phyloP scores from a whole-genome alignment of 1,284 basidiomycete genomes.

The Microstroma glucosiphilum region DNA sequence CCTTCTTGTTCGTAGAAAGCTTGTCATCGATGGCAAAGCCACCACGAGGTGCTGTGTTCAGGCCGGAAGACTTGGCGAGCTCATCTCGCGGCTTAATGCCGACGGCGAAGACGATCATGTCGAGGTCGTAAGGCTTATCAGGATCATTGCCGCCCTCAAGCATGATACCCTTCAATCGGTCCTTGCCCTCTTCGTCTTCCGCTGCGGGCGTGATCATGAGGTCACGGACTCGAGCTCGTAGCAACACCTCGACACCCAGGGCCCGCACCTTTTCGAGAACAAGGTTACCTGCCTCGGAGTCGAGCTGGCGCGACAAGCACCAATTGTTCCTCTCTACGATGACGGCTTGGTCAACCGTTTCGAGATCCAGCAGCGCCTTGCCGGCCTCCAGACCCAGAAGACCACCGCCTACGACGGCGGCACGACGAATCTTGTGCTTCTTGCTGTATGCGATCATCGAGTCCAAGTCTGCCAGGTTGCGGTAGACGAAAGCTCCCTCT shows the following conservation, averaged over 20 bases:
- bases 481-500: constrained; percentile 66
- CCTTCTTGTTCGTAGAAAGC: constrained; percentile 59
- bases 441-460: constrained; percentile 28
- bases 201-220: constrained; percentile 39
- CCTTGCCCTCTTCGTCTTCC: constrained; percentile 16
- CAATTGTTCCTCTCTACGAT: constrained; percentile 63
- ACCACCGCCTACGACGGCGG: constrained; percentile 66
- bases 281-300: constrained; percentile 64
- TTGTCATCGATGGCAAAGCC: constrained; percentile 62
- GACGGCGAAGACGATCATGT: constrained; percentile 48
- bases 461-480: constrained; percentile 57
- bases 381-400: constrained; percentile 69
- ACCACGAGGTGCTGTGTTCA: constrained; percentile 54
- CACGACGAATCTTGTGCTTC: constrained; percentile 57
- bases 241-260: constrained; percentile 63
- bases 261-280: constrained; percentile 63
- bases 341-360: constrained; percentile 54
- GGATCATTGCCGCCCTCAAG: constrained; percentile 27
- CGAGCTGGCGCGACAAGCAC: constrained; percentile 67
- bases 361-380: constrained; percentile 65
- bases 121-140: constrained; percentile 44
- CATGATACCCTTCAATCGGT: constrained; percentile 34
- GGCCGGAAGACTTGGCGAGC: constrained; percentile 53
- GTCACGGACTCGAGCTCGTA: constrained; percentile 56
- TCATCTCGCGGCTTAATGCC: constrained; percentile 65